Percentiles rank a stretch among this genome's conserved stretches.
phyloP scores from a whole-genome alignment of 106 monocot genomes.

The Cymbidium sinense region DNA sequence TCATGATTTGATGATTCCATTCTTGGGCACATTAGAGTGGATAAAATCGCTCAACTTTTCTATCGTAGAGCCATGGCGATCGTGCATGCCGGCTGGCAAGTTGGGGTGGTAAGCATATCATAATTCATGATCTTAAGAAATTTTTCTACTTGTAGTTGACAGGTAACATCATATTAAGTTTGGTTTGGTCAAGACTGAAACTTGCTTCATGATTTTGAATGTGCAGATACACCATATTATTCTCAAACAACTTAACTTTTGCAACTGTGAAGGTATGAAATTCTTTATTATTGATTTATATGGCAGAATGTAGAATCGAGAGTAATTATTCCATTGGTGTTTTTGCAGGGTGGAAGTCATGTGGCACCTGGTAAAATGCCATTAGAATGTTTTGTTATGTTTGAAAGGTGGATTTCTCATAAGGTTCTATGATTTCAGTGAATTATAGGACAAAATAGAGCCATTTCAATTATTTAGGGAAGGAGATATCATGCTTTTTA shows the following conservation, averaged over 20 bases:
- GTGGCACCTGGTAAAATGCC: not conserved
- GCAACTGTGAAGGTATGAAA: slow-evolving; percentile 58
- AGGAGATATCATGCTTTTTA: not conserved
- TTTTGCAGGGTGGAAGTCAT: slow-evolving; percentile 8
- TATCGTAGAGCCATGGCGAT: slow-evolving; percentile 50
- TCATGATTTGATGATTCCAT: slow-evolving; percentile 36
- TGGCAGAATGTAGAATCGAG: not conserved
- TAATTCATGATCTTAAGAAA: not conserved
- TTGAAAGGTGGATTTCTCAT: slow-evolving; percentile 6
- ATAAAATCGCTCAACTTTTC: slow-evolving; percentile 46
- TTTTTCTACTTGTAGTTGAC: not conserved
- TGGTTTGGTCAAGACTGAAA: not conserved
- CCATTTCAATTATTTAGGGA: not conserved
- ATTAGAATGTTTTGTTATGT: slow-evolving; percentile 1
- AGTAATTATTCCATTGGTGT: not conserved
- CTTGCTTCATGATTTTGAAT: not conserved
- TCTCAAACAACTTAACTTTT: slow-evolving; percentile 53
- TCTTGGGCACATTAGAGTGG: slow-evolving; percentile 48
- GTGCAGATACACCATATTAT: slow-evolving; percentile 41
- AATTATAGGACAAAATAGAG: not conserved
- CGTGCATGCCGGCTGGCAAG: slow-evolving; percentile 45
- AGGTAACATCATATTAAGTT: not conserved
- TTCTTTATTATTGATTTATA: not conserved
- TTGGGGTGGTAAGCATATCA: slow-evolving; percentile 46
- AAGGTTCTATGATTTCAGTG: not conserved